Evolutionary conservation across 495 filamentous ascomycete genomes (phyloP).

Genomic region (Penicillium egyptiacum): DNA sequence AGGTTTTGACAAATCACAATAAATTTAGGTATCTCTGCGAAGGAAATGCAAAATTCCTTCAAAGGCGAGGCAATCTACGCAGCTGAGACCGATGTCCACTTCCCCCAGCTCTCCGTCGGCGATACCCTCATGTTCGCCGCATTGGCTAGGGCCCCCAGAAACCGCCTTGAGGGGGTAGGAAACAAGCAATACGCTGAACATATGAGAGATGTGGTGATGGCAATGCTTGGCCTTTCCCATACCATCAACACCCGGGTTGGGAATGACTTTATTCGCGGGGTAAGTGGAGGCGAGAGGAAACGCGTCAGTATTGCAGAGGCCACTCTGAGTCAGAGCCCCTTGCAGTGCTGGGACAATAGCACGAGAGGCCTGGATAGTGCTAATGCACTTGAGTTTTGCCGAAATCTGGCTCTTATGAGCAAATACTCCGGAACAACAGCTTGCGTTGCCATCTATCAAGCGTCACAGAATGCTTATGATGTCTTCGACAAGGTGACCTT

Average conservation of each 20-base stretch:
- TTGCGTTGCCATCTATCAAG: constrained; percentile 76
- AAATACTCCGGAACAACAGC: constrained; percentile 67
- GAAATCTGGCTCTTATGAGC: constrained; percentile 65
- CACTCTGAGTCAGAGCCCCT: constrained; percentile 61
- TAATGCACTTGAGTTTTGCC: constrained; percentile 69
- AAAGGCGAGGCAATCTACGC: constrained; percentile 55
- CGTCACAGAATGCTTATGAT: constrained; percentile 74
- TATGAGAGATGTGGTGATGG: constrained; percentile 55
- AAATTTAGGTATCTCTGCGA: constrained; percentile 36
- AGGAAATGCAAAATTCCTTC: constrained; percentile 46
- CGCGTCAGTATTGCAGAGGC: constrained; percentile 51
- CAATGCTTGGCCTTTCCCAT: constrained; percentile 53
- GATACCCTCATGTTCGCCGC: constrained; percentile 60
- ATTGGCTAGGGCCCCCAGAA: constrained; percentile 42
- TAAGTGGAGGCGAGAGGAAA: constrained; percentile 81
- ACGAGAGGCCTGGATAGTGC: constrained; percentile 78
- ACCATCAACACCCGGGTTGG: constrained; percentile 52
- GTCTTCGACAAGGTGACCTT: constrained; percentile 60
- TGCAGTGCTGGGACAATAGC: constrained; percentile 80
- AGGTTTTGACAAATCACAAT: neutral
- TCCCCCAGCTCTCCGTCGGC: constrained; percentile 59
- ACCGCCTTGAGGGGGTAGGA: constrained; percentile 41
- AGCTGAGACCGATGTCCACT: constrained; percentile 47
- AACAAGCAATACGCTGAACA: constrained; percentile 45
- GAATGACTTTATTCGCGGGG: constrained; percentile 74